Conservation (phyloP, 169 alveolate species). For the Cardiosporidium cionae region DNA sequence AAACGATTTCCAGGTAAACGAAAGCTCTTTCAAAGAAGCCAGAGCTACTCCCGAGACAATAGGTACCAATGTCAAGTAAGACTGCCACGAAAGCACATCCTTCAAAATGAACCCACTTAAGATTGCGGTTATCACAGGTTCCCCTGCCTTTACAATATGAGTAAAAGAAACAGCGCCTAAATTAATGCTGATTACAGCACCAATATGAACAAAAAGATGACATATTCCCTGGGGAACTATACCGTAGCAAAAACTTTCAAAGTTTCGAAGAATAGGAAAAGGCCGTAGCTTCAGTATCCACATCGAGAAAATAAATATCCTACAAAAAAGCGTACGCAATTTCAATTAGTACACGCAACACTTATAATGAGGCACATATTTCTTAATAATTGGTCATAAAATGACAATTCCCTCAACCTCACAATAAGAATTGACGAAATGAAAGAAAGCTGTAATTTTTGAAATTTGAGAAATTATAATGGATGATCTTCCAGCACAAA, state of each 20-base stretch:
- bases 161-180: slow-evolving; percentile 68
- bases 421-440: too few species aligned
- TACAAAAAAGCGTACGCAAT: background rate
- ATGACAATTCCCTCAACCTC: too few species aligned
- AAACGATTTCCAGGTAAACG: slow-evolving; percentile 59
- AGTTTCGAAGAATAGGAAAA: slow-evolving; percentile 22
- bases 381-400: too few species aligned
- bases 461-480: too few species aligned
- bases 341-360: too few species aligned
- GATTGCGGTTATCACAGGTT: slow-evolving; percentile 65
- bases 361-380: too few species aligned
- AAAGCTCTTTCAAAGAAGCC: slow-evolving; percentile 59
- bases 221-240: slow-evolving; percentile 59
- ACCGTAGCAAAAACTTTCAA: slow-evolving; percentile 34
- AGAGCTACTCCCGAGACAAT: slow-evolving; percentile 58
- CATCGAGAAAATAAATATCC: slow-evolving; percentile 3
- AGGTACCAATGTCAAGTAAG: slow-evolving; percentile 54
- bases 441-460: too few species aligned
- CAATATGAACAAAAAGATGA: slow-evolving; percentile 61
- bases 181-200: slow-evolving; percentile 69
- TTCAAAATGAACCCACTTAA: slow-evolving; percentile 46
- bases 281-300: slow-evolving; percentile 14
- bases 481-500: too few species aligned
- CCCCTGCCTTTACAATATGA: slow-evolving; percentile 67
- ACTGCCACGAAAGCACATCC: slow-evolving; percentile 37